Base-by-base conservation (phyloP, 106 monocot genomes). In the Narthecium ossifragum region DNA sequence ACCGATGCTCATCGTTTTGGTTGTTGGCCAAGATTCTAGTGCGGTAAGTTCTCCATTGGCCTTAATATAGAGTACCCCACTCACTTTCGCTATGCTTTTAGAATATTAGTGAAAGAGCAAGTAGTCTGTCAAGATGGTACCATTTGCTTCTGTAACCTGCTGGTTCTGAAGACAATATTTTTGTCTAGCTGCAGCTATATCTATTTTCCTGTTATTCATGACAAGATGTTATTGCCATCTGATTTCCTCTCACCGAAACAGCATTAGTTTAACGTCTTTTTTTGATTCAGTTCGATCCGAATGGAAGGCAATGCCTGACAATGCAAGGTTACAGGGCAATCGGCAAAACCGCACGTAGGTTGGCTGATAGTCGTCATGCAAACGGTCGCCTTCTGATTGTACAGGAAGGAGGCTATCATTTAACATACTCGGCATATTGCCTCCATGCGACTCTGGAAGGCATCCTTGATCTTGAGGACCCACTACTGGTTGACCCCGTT, bases 301-400 rank as follows among this genome's bases (percentile, higher is more conserved):
- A 96, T 65, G 89, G 94, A 76, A 83, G 94, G 67, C 90, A 90
- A 53, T 96, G 94, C 73, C 43, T 96, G 51, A 86, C 90, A 21
- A 90, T 90, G 94, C 64, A 46, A 8, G 90, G 86, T 29, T 96
- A 86, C 57, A 61, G 62, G 46, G 28, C 67, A 37, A 85, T 94
- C 37, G 83, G 83, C 7, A 21, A 33, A 17, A 37, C 71, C 18
- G 46, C 73, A 6, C 68, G 79, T 30, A 51, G 10, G 18, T 60
- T 94, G 34, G 76, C 89, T 38, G 74, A 80, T 37, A 32, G 36
- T 36, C 54, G 36, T 36, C 54, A 75, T n/a, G 34, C 76, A 12
- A 32, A 65, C 18, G 89, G 93, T 2, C 76, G 67, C 24, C 23
- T 85, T 26, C 58, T 94, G 23, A 43, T 89, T 46, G 85, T 94